Conservation (phyloP, 306 rosid species). For the Glycine soja region DNA sequence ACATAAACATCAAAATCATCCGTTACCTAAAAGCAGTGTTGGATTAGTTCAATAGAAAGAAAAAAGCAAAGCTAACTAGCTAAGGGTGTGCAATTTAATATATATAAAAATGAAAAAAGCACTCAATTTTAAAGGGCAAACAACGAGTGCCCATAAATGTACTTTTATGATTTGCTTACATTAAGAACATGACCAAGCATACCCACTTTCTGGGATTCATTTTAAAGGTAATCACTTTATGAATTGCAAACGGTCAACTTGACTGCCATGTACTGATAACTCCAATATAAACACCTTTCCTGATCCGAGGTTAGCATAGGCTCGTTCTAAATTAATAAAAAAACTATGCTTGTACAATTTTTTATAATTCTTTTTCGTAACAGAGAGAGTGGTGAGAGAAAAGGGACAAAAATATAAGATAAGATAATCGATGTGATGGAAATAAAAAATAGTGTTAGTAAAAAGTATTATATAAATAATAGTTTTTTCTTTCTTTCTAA, state of each 20-base stretch:
- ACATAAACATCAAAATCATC: neutral
- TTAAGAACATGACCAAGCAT: neutral
- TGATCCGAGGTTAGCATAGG: neutral
- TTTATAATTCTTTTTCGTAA: too few species aligned
- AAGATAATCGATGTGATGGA: neutral
- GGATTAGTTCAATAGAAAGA: neutral
- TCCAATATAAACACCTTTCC: neutral
- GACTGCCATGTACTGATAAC: neutral
- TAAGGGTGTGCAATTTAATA: neutral
- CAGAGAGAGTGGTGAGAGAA: too few species aligned
- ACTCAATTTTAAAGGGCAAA: neutral
- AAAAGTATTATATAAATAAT: neutral
- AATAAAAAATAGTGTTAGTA: neutral
- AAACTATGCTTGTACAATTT: neutral
- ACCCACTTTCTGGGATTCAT: neutral
- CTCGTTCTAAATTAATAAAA: neutral
- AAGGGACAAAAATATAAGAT: neutral
- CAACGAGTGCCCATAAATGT: neutral
- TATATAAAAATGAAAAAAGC: neutral
- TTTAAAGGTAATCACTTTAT: too few species aligned
- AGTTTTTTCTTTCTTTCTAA: neutral
- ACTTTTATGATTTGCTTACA: neutral
- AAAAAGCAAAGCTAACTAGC: too few species aligned
- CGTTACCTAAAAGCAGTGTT: neutral
- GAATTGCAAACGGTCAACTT: neutral